Base-by-base conservation (phyloP, 2,329 filamentous ascomycete species). In the Calonectria fujianensis region DNA sequence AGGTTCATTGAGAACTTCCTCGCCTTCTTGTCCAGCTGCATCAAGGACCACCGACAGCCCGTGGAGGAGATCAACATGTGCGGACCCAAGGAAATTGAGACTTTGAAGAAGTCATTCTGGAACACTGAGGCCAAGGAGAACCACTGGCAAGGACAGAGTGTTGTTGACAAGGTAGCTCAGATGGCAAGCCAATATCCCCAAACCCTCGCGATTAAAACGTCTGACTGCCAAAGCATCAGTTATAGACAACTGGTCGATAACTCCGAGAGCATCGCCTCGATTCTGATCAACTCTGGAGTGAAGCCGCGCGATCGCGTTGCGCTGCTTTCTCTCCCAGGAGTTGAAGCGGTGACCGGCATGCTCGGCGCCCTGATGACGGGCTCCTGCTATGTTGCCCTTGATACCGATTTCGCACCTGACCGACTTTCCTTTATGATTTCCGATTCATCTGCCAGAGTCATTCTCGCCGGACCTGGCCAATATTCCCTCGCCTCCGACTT, bases 1-100 rank as follows among this genome's bases (percentile, higher is more conserved):
- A 77, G 78, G n/a, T 81, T 81, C 76, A 69, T 81, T 32, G 78
- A 82, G 63, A 79, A 80, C 70, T 79, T 82, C 67, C 71, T 78
- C 35, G 74, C 77, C 20, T 82, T 82, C 77, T 69, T 82, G 18
- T 52, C 76, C n/a, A 78, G 76, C 63, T 79, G 70, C 70, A 79
- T 80, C 70, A 77, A 75, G 51, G 80, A 81, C 72, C 78, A 80
- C 67, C 79, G 80, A 67, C 79, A 80, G 59, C 80, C 79, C 18
- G 74, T 80, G 27, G 74, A 77, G 16, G 77, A 81, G 70, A 74
- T 81, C 45, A 67, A 64, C 68, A 76, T 81, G 77, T 77, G 76
- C 51, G 80, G 80, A 16, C 72, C 72, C 8, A 74, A 77, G 24
- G 80, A 81, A 64, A 63, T 80, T 18, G 73, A 78, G 41, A 63